These are phyloP conservation scores for Aphanomyces euteiches DNA, from an alignment of 352 stramenopile species.

Conservation along the genomic window DNA sequence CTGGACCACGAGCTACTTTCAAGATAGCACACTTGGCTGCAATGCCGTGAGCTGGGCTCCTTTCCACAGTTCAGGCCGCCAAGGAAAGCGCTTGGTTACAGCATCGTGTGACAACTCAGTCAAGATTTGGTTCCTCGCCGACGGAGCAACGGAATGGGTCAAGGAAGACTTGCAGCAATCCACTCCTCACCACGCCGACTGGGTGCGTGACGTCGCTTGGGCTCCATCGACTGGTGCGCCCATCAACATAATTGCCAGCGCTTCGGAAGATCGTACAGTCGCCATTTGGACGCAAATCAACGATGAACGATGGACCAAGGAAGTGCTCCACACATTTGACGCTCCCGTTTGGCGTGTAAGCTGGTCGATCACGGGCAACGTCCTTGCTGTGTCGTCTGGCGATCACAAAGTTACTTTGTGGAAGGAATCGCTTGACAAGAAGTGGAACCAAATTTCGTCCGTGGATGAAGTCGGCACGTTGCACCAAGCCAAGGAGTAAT, in stretches of 20 bases:
- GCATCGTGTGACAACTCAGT: constrained; percentile 97
- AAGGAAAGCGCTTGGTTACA: constrained; percentile 84
- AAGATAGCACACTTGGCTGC: constrained; percentile 93
- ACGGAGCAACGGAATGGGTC: constrained; percentile 71
- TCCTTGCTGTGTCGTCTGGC: constrained; percentile 96
- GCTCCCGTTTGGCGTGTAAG: constrained; percentile 97
- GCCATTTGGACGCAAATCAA: constrained; percentile 94
- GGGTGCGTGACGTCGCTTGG: constrained; percentile 97
- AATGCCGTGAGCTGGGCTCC: constrained; percentile 97
- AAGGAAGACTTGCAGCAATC: constrained; percentile 70
- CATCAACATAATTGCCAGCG: constrained; percentile 91
- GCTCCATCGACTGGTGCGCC: constrained; percentile 91
- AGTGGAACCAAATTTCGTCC: constrained; percentile 93
- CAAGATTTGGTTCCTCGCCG: constrained; percentile 90
- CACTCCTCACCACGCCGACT: constrained; percentile 88
- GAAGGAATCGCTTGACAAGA: constrained; percentile 97
- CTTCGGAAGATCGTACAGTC: constrained; percentile 87
- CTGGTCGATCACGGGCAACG: constrained; percentile 97
- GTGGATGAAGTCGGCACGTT: constrained; percentile 79
- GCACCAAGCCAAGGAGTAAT: constrained; percentile 38
- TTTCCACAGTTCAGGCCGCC: constrained; percentile 62
- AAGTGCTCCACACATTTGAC: constrained; percentile 92
- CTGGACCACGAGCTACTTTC: constrained; percentile 91
- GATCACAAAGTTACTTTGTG: constrained; percentile 97
- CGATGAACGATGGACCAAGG: constrained; percentile 84